Conservation (phyloP, 768 basidiomycete species). For the Krasilnikovozyma curviuscula region DNA sequence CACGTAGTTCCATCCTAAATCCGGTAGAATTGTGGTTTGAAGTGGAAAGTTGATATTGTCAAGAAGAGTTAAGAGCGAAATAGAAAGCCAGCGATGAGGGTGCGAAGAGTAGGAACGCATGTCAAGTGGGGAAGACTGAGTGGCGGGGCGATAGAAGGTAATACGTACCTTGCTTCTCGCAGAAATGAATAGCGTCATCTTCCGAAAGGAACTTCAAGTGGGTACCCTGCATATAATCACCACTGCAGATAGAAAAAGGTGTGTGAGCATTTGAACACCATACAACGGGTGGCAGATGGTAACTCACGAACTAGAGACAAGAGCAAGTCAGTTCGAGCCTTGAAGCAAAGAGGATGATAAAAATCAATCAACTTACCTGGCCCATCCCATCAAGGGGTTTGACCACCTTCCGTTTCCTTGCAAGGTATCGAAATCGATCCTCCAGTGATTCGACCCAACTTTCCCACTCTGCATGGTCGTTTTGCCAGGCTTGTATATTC, state of each 20-base stretch:
- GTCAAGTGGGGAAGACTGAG: not conserved
- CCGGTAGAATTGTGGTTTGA: not conserved
- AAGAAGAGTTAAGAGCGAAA: slow-evolving; percentile 9
- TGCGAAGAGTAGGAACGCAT: not conserved
- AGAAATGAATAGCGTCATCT: slow-evolving; percentile 77
- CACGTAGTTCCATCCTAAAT: slow-evolving; percentile 57
- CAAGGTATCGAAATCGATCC: slow-evolving; percentile 85
- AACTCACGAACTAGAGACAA: too few species aligned
- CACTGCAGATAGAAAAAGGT: too few species aligned
- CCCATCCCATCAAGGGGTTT: slow-evolving; percentile 94
- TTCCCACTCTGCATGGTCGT: slow-evolving; percentile 90
- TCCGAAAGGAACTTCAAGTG: slow-evolving; percentile 62
- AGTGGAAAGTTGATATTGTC: not conserved
- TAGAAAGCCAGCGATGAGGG: not conserved
- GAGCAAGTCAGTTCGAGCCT: too few species aligned
- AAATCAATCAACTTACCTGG: slow-evolving; percentile 42
- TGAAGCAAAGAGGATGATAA: not conserved
- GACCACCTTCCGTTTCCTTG: slow-evolving; percentile 85
- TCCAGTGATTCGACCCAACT: slow-evolving; percentile 69
- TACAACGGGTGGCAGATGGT: too few species aligned
- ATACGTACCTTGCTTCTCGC: slow-evolving; percentile 68
- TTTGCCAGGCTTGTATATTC: slow-evolving; percentile 80
- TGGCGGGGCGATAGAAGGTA: not conserved
- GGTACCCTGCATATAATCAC: slow-evolving; percentile 90
- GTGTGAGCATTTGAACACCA: too few species aligned